Base-by-base conservation (phyloP, 78 protist species). In the Dictyostelium brefeldianum region DNA sequence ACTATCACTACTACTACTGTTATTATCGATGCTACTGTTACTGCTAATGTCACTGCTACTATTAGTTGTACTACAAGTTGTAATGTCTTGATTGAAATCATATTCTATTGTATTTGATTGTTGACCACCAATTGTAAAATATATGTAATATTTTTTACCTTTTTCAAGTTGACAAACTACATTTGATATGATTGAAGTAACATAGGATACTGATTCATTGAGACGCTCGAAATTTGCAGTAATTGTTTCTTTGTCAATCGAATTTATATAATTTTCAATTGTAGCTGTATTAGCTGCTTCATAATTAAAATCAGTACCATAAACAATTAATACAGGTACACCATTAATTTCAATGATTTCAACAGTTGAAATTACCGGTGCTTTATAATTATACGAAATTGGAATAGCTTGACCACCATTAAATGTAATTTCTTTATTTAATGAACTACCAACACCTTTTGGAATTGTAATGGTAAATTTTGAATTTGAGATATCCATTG, bases 261-360 rank as follows among this genome's bases (percentile, higher is more conserved):
- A 31, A 31, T 31, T 17, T 12, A n/a, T 11, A n/a, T n/a, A n/a
- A n/a, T n/a, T n/a, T n/a, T n/a, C n/a, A 31, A 67, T 25, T 4
- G 50, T 67, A 11, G 50, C 75, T 22, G 17, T 9, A 31, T 67
- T 67, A 12, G 29, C 25, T 25, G 18, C 7, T 18, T 67, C 27
- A 31, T 31, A 67, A 31, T 67, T 43, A 67, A 67, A 67, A 31
- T 67, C 75, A 22, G 75, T 10, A 31, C 75, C 75, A 67, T 67
- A 67, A 14, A 67, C 29, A 17, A 67, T 67, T 10, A 67, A 67
- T 31, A 67, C 75, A 3, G 43, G 43, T 36, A 2, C 2, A 36
- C 1, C 43, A 17, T 14, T 5, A 7, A 29, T 9, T 7, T 22
- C 18, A 67, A 25, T 67, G 29, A 67, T 31, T 0, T 67, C 48